Base-by-base conservation (phyloP, 2,329 filamentous ascomycete species). In the Colletotrichum chlorophyti region DNA sequence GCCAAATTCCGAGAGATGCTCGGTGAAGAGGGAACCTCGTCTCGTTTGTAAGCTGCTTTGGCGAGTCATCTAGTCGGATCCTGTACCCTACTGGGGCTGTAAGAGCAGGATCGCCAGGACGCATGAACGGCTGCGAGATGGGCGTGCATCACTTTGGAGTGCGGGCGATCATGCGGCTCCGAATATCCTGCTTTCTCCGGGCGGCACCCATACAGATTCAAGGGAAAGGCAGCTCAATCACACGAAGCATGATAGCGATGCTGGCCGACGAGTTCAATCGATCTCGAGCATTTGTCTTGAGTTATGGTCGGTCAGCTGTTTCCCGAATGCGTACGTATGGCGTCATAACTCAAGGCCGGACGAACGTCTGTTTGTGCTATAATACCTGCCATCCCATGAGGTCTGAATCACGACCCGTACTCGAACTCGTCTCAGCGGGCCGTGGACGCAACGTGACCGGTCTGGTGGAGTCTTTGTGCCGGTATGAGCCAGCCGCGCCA, bases 111-210 rank as follows among this genome's bases (percentile, higher is more conserved):
- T 46, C 53, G 43, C 46, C 46, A 52, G n/a, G 47, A 8, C 47
- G 58, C 58, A 60, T 58, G 53, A 60, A 58, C 46, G 35, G 23
- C 58, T 60, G 37, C 43, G 41, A 55, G 51, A 31, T 55, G 38
- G 43, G 4, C 46, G 29, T 43, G 38, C 54, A 46, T 32, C 26
- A 29, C 15, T 21, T 14, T 23, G 12, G 35, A 47, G 23, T 4
- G 7, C 35, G 26, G n/a, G n/a, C n/a, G n/a, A 15, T 24, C 3
- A 10, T 15, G 15, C 37, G 12, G 15, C 17, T 34, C 29, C 24
- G 27, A 14, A 4, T 27, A 15, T n/a, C 23, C 23, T 38, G 9
- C 9, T 11, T n/a, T 27, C 24, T 21, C 12, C 11, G 12, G n/a
- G 15, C 9, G 17, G 14, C 14, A 1, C 23, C 17, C 41, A 29